phyloP scores from a whole-genome alignment of 108 stramenopile species.

The Thalassiosira profunda region DNA sequence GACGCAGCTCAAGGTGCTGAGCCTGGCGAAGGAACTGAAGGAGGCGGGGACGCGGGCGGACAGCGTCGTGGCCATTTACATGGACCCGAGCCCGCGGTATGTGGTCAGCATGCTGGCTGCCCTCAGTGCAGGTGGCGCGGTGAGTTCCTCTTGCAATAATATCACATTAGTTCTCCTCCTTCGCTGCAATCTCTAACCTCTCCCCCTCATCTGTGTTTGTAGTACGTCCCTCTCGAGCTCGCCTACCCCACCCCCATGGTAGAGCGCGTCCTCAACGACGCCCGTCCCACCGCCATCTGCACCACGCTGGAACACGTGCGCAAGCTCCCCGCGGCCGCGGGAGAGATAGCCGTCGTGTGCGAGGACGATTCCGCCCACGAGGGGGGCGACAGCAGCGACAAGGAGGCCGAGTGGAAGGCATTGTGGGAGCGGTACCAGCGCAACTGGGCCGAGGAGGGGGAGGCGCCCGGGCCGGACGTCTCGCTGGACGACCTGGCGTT shows the following conservation, averaged over 20 bases:
- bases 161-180: neutral
- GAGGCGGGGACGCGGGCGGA: conserved; percentile 16
- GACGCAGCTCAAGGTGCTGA: neutral
- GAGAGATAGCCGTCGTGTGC: conserved; percentile 19
- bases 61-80: conserved; percentile 58
- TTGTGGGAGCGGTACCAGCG: conserved; percentile 15
- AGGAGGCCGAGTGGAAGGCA: conserved; percentile 8
- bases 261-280: conserved; percentile 56
- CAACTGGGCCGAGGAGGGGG: conserved; percentile 20
- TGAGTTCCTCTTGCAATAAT: conserved; percentile 1
- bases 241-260: conserved; percentile 77
- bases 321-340: conserved; percentile 35
- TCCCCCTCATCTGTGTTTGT: too few species aligned
- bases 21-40: conserved; percentile 10
- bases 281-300: conserved; percentile 47
- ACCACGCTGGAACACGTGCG: conserved; percentile 27
- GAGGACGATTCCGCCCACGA: conserved; percentile 39
- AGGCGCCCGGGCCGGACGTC: conserved; percentile 8
- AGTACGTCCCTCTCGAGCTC: conserved; percentile 76
- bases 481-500: conserved; percentile 70
- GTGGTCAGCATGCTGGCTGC: conserved; percentile 68
- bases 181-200: too few species aligned
- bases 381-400: conserved; percentile 4
- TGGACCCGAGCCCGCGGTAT: conserved; percentile 67
- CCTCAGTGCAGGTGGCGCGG: conserved; percentile 64